A percentile compares a stretch with the other conserved stretches of the same genome.
phyloP scores from a whole-genome alignment of 208 protist genomes.

The Phytomonas francai region DNA sequence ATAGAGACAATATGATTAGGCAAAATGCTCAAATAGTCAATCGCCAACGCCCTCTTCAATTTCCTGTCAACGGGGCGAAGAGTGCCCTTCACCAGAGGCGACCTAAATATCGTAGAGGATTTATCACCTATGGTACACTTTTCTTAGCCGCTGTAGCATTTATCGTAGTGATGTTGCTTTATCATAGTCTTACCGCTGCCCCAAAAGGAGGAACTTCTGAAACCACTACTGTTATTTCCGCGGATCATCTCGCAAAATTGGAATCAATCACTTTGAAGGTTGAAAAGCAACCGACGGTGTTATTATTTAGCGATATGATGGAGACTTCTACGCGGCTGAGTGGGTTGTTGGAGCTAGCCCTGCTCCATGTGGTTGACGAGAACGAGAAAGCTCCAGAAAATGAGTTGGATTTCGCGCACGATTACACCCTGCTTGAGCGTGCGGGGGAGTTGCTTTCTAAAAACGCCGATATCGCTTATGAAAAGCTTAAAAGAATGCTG shows the following conservation, averaged over 20 bases:
- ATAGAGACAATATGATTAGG: no score
- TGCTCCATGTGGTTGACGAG: constrained; percentile 15
- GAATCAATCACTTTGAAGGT: constrained; percentile 12
- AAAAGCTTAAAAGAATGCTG: constrained; percentile 27
- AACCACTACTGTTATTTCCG: constrained; percentile 6
- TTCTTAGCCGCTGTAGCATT: no score
- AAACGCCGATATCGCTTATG: constrained; percentile 27
- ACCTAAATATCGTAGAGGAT: no score
- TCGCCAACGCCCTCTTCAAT: no score
- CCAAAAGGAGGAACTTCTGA: no score
- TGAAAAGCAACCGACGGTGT: constrained; percentile 13
- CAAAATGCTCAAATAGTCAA: no score
- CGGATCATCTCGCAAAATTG: constrained; percentile 19
- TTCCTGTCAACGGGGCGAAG: no score
- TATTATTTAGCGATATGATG: constrained; percentile 15
- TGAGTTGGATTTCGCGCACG: constrained; percentile 7
- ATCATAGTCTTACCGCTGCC: no score
- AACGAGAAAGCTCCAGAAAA: constrained; percentile 11
- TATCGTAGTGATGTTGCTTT: no score
- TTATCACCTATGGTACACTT: no score
- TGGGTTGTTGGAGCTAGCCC: constrained; percentile 13
- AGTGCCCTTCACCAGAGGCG: no score
- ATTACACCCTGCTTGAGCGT: background rate
- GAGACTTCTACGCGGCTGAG: constrained; percentile 15
- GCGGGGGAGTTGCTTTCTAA: constrained; percentile 5